Conservation (phyloP, 306 rosid species). For the Ormosia semicastrata region DNA sequence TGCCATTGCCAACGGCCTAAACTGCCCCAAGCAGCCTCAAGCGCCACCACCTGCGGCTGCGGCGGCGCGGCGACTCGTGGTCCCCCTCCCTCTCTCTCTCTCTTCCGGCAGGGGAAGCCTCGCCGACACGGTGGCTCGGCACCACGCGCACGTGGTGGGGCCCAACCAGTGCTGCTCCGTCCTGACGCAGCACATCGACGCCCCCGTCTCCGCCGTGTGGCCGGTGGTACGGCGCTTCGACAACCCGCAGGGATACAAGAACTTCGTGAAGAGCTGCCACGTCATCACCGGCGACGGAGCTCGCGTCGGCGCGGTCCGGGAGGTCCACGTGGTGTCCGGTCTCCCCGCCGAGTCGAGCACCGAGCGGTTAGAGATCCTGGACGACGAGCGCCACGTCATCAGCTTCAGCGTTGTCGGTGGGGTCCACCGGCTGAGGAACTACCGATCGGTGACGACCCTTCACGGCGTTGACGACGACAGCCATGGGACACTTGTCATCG, state of each 20-base stretch:
- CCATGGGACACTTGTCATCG: slow-evolving; percentile 42
- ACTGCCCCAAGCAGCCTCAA: slow-evolving; percentile 37
- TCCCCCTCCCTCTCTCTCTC: not conserved
- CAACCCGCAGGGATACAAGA: slow-evolving; percentile 57
- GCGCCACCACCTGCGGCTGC: not conserved
- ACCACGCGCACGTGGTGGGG: slow-evolving; percentile 40
- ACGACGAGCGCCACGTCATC: slow-evolving; percentile 57
- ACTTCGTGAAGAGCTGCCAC: slow-evolving; percentile 57
- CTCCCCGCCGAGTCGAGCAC: slow-evolving; percentile 59
- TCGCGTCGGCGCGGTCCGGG: slow-evolving; percentile 54
- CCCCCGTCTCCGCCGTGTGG: slow-evolving; percentile 53
- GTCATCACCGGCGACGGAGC: slow-evolving; percentile 33
- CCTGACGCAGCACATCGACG: slow-evolving; percentile 39
- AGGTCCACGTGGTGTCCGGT: slow-evolving; percentile 61
- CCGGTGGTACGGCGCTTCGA: slow-evolving; percentile 57
- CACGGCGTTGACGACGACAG: slow-evolving; percentile 36
- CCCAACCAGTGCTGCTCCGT: slow-evolving; percentile 54
- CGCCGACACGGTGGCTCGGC: not conserved
- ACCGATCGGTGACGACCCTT: slow-evolving; percentile 59
- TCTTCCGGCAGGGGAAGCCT: not conserved
- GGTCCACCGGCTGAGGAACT: slow-evolving; percentile 54
- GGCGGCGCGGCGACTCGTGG: slow-evolving; percentile 8
- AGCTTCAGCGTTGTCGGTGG: slow-evolving; percentile 68
- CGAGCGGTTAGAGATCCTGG: slow-evolving; percentile 61
- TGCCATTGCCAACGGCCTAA: slow-evolving; percentile 31